These are phyloP conservation scores for Sugiyamaella chiloensis DNA, from an alignment of 805 yeast species.

Conservation along the genomic window DNA sequence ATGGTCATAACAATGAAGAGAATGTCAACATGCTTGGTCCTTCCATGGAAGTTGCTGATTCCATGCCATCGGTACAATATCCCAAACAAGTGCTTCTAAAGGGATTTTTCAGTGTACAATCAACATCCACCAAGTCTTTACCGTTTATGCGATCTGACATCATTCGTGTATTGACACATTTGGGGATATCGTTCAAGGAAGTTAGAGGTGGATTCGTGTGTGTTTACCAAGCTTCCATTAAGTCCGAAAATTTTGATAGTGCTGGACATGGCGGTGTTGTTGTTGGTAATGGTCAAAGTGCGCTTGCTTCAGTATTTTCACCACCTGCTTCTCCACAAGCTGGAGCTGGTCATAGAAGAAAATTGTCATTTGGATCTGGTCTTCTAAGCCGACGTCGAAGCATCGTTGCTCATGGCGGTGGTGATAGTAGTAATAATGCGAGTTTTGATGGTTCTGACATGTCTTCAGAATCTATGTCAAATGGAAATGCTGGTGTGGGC, in stretches of 20 bases:
- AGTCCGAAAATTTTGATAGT: slow-evolving; percentile 26
- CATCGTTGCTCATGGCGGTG: slow-evolving; percentile 5
- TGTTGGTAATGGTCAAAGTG: slow-evolving; percentile 11
- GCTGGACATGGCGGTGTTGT: background rate
- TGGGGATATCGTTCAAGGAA: slow-evolving; percentile 80
- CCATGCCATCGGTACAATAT: slow-evolving; percentile 73
- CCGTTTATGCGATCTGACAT: slow-evolving; percentile 85
- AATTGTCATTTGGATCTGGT: slow-evolving; percentile 31
- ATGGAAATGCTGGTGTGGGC: slow-evolving; percentile 21
- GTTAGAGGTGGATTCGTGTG: slow-evolving; percentile 94
- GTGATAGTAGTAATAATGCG: slow-evolving; percentile 19
- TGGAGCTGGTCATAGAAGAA: slow-evolving; percentile 26
- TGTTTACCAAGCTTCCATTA: slow-evolving; percentile 47
- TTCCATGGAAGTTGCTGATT: slow-evolving; percentile 8
- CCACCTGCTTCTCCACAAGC: slow-evolving; percentile 22
- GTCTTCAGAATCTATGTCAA: slow-evolving; percentile 32
- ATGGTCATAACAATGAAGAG: slow-evolving; percentile 8
- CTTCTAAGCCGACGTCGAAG: slow-evolving; percentile 23
- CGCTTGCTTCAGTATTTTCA: slow-evolving; percentile 10
- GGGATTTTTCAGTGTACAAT: slow-evolving; percentile 92
- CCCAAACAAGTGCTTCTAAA: slow-evolving; percentile 87
- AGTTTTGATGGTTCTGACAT: slow-evolving; percentile 27
- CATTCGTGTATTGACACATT: slow-evolving; percentile 66
- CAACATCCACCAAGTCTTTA: slow-evolving; percentile 88
- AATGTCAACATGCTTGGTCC: slow-evolving; percentile 8